Evolutionary conservation across 2,329 filamentous ascomycete genomes (phyloP).

Genomic region (Pseudocercospora fuligena): DNA sequence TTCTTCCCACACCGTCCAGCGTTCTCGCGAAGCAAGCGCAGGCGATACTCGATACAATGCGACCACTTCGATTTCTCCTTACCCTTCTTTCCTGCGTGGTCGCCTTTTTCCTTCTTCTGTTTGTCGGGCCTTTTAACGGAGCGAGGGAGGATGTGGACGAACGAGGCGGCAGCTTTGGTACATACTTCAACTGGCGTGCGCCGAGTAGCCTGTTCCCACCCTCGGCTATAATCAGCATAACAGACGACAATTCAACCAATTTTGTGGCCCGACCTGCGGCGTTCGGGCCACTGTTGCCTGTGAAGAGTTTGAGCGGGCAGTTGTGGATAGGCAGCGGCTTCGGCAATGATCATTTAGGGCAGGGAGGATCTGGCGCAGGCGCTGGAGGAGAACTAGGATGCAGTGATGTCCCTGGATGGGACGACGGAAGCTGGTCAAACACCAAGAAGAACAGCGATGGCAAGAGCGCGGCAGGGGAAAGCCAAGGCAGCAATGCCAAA

Average conservation of each 20-base stretch:
- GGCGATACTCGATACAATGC: constrained; percentile 38
- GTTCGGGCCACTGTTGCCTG: constrained; percentile 81
- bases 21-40: background rate
- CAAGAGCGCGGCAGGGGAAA: constrained; percentile 23
- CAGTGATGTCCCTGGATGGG: constrained; percentile 91
- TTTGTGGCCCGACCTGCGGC: constrained; percentile 92
- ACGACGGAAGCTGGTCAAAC: constrained; percentile 55
- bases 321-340: constrained; percentile 95
- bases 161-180: constrained; percentile 43
- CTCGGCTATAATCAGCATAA: constrained; percentile 92
- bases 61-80: constrained; percentile 48
- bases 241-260: constrained; percentile 97
- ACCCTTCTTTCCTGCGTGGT: constrained; percentile 50
- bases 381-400: constrained; percentile 88
- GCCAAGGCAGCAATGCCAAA: constrained; percentile 32
- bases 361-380: constrained; percentile 56
- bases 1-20: background rate
- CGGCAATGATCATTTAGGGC: constrained; percentile 73
- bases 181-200: constrained; percentile 56
- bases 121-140: constrained; percentile 40
- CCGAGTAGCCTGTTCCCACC: constrained; percentile 90
- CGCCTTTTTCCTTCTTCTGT: constrained; percentile 51
- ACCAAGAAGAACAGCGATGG: constrained; percentile 31
- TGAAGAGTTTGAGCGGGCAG: constrained; percentile 80
- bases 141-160: constrained; percentile 28